Conservation (phyloP, 2,329 filamentous ascomycete genomes). For the Botryosphaeria agaves region DNA sequence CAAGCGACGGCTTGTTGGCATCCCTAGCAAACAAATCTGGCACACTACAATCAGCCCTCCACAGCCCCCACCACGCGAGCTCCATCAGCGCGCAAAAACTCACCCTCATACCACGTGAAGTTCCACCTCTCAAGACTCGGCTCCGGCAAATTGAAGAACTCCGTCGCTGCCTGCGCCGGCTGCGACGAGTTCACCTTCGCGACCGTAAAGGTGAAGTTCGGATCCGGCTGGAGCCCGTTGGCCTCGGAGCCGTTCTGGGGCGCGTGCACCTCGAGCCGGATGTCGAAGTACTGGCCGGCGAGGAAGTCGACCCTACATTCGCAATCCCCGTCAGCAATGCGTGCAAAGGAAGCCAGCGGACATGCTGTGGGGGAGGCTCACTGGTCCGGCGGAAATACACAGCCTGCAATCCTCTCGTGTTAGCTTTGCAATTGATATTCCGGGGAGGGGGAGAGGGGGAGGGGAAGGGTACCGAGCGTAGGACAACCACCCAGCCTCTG, state of each 20-base stretch:
- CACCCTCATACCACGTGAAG: constrained; percentile 67
- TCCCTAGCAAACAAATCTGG: constrained; percentile 62
- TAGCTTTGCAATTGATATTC: constrained; percentile 10
- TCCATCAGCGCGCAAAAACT: constrained; percentile 6
- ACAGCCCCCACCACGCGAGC: too few relatives aligned
- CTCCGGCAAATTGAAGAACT: constrained; percentile 54
- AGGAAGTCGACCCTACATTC: constrained; percentile 52
- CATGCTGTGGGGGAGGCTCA: constrained; percentile 15
- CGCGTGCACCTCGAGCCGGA: constrained; percentile 67
- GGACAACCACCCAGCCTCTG: constrained; percentile 38
- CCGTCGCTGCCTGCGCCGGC: constrained; percentile 38
- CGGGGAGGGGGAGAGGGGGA: neutral
- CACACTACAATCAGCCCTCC: too few relatives aligned
- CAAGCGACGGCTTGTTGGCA: constrained; percentile 47
- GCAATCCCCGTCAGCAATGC: neutral
- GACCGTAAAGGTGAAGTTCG: constrained; percentile 60
- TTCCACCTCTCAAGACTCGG: constrained; percentile 64
- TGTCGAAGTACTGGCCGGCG: constrained; percentile 68
- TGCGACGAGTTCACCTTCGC: constrained; percentile 41
- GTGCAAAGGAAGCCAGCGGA: too few relatives aligned
- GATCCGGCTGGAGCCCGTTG: constrained; percentile 52
- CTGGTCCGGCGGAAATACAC: constrained; percentile 41
- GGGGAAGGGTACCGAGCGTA: constrained; percentile 22
- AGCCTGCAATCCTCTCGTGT: too few relatives aligned
- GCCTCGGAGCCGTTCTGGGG: constrained; percentile 68